Evolutionary conservation across 371 early-diverging fungal species (phyloP), one percentile per base, ranked within the genome.

Genomic region (Saksenaea oblongispora): DNA sequence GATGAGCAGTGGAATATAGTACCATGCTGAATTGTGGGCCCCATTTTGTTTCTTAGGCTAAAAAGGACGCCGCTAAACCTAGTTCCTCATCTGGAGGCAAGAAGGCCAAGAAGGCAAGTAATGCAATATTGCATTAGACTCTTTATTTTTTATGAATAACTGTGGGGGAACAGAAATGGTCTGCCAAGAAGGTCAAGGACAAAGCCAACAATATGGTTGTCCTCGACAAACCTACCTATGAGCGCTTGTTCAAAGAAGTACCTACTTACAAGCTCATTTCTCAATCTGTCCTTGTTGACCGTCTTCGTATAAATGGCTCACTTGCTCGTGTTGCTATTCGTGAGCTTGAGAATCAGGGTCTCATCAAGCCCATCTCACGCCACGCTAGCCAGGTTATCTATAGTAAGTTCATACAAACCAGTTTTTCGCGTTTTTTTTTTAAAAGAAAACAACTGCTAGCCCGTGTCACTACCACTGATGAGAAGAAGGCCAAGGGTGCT

Each of bases 191-290:
- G 88, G 91, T 91, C 70, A 95, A 95, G 95, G 96, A 95, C 84
- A 95, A 95, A 93, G 87, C 94, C 84, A 95, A 95, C 93, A 94
- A 95, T 91, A 84, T 92, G 81, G 96, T 97, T 67, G 83, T 90
- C 82, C 89, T 97, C 71, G 93, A 94, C 84, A 91, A 93, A 82
- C 80, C 89, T 69, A 94, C 94, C 71, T 90, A 91, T 72, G 96
- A 95, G 67, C 93, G 91, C 84, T 88, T 97, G 64, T 91, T 90
- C 89, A 99, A 99, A 93, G 99, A 99, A 84, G 96, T 95, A 36
- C 99, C 98, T 69, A 94, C 98, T 78, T 97, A 95, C 93, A 97
- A 96, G 89, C 88, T 99, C 75, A 93, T 99, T 78, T 94, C 98
- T n/a, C 95, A 96, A 67, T 95, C 98, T 65, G 94, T 98, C 62